phyloP scores from a whole-genome alignment of 306 rosid genomes.

The Arachis hypogaea region DNA sequence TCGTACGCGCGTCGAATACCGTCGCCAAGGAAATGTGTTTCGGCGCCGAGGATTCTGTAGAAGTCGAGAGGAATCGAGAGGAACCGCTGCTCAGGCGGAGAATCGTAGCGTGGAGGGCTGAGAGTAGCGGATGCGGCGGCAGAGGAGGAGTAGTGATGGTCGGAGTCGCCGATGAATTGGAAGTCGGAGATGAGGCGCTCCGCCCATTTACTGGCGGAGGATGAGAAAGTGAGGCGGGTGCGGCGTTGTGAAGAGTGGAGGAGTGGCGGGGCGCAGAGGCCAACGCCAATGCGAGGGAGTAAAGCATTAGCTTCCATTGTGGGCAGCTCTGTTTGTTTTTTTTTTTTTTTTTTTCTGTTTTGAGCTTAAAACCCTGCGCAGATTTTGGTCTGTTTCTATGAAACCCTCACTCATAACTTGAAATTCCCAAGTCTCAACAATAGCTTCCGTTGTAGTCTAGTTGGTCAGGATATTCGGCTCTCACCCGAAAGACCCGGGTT shows the following conservation, averaged over 20 bases:
- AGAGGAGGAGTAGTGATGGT: constrained; percentile 24
- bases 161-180: constrained; percentile 75
- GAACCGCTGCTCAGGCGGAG: constrained; percentile 56
- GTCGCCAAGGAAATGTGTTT: constrained; percentile 88
- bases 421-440: too few species aligned
- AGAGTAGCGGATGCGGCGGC: constrained; percentile 50
- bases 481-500: constrained; percentile 55
- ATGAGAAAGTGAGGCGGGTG: constrained; percentile 40
- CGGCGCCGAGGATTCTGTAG: constrained; percentile 82
- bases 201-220: constrained; percentile 84
- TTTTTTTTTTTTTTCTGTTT: background rate
- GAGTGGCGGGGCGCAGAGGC: constrained; percentile 47
- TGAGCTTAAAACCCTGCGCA: background rate
- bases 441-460: constrained; percentile 36
- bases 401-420: too few species aligned
- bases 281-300: constrained; percentile 53
- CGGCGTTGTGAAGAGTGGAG: constrained; percentile 30
- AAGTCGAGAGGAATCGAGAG: constrained; percentile 76
- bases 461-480: constrained; percentile 45
- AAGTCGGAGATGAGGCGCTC: constrained; percentile 91
- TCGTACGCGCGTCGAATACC: constrained; percentile 86
- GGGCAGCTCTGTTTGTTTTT: background rate
- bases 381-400: too few species aligned
- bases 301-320: constrained; percentile 52
- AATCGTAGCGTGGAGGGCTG: constrained; percentile 47